These are phyloP conservation scores for Pyrenophora graminea DNA, from an alignment of 2,329 filamentous ascomycete species.

Conservation along the genomic window DNA sequence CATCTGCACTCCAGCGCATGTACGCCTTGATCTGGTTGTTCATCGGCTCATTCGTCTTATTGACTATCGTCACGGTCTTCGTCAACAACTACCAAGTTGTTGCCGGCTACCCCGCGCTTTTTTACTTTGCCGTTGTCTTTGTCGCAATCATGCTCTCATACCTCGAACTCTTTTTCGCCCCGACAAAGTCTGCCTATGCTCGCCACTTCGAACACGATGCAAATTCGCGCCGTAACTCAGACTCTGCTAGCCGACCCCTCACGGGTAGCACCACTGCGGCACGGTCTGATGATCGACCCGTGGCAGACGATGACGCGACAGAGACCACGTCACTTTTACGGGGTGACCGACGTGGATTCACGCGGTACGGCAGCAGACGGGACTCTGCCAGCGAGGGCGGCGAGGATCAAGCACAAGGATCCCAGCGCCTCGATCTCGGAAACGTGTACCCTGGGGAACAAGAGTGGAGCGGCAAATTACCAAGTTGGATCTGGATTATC, in stretches of 20 bases:
- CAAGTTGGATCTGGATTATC: constrained; percentile 83
- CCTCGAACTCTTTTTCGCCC: constrained; percentile 76
- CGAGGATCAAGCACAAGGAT: constrained; percentile 39
- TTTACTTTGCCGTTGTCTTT: constrained; percentile 77
- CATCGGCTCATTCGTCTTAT: constrained; percentile 69
- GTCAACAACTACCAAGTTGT: constrained; percentile 74
- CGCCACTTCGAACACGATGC: constrained; percentile 52
- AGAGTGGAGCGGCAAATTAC: constrained; percentile 78
- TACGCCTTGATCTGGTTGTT: constrained; percentile 88
- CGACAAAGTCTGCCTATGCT: constrained; percentile 70
- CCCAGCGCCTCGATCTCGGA: constrained; percentile 41
- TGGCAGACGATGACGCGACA: constrained; percentile 50
- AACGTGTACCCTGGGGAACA: constrained; percentile 72
- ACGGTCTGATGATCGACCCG: constrained; percentile 39
- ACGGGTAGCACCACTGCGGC: constrained; percentile 38
- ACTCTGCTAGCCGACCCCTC: constrained; percentile 42
- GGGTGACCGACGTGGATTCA: constrained; percentile 59
- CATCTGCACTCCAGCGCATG: constrained; percentile 81
- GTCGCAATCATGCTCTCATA: constrained; percentile 75
- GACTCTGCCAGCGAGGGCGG: constrained; percentile 45
- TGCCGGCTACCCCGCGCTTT: constrained; percentile 78
- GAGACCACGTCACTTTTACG: constrained; percentile 63
- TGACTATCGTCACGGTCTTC: constrained; percentile 74
- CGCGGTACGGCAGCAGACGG: constrained; percentile 53
- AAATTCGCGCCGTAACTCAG: constrained; percentile 22